These are phyloP conservation scores for Hymenoscyphus linearis DNA, from an alignment of 2,329 filamentous ascomycete species.

Conservation along the genomic window DNA sequence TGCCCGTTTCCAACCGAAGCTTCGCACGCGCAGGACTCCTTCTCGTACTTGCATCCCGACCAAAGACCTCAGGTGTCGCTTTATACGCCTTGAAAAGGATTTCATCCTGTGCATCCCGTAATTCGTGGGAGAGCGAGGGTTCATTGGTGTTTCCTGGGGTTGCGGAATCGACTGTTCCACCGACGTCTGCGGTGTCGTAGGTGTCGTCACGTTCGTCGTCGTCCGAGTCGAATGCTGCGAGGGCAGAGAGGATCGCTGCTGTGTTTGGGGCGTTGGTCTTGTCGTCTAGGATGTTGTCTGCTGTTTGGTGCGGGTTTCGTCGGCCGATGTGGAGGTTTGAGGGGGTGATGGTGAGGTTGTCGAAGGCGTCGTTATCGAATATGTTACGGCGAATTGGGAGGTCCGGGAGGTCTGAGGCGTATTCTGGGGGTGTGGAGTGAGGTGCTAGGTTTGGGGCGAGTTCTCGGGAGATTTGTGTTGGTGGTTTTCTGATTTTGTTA, in stretches of 20 bases:
- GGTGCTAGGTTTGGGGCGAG: conserved; percentile 47
- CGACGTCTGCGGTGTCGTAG: conserved; percentile 88
- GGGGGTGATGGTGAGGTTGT: conserved; percentile 60
- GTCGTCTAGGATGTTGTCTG: conserved; percentile 67
- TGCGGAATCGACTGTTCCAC: conserved; percentile 72
- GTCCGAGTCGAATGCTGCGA: conserved; percentile 85
- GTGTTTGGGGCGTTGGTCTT: conserved; percentile 64
- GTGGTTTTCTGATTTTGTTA: conserved; percentile 23
- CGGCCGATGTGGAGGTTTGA: conserved; percentile 77
- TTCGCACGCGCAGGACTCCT: conserved; percentile 55
- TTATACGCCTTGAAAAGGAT: conserved; percentile 69
- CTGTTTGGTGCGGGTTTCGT: conserved; percentile 53
- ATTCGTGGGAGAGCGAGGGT: conserved; percentile 31
- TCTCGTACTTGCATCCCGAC: conserved; percentile 64
- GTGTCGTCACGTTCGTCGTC: conserved; percentile 97
- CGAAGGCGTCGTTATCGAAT: conserved; percentile 76
- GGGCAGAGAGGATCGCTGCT: conserved; percentile 79
- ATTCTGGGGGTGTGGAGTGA: conserved; percentile 50
- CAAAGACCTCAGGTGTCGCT: conserved; percentile 59
- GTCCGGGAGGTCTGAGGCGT: conserved; percentile 36
- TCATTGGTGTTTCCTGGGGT: conserved; percentile 45
- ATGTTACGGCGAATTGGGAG: conserved; percentile 62
- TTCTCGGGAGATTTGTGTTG: conserved; percentile 20
- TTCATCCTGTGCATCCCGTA: conserved; percentile 56
- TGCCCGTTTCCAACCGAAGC: conserved; percentile 70